Evolutionary conservation across 129 eudicot species (phyloP).

Genomic region (Tagetes erecta): DNA sequence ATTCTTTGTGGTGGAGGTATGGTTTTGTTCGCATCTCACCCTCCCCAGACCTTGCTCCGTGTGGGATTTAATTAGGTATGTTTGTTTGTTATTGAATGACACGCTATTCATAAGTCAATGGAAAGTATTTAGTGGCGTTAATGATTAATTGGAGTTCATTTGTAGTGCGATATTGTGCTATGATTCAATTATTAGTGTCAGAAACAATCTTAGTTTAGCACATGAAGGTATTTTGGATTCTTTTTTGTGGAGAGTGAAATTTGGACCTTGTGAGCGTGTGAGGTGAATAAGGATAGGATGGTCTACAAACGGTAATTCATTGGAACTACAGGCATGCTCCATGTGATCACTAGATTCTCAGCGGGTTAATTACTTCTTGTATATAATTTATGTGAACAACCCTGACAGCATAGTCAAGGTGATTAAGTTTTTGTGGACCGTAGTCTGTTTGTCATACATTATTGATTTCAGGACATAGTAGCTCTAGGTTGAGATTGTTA

Average conservation of each 20-base stretch:
- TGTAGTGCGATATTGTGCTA: background rate
- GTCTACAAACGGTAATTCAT: background rate
- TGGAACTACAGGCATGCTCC: background rate
- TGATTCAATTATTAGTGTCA: conserved; percentile 13
- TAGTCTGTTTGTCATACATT: background rate
- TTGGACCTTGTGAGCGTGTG: background rate
- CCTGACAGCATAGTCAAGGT: conserved; percentile 6
- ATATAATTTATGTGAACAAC: background rate
- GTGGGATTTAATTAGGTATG: no score
- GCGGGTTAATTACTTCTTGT: conserved; percentile 4
- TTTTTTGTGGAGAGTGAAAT: background rate
- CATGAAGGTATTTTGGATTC: background rate
- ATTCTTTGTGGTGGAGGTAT: no score
- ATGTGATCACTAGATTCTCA: background rate
- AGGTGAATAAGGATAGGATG: background rate
- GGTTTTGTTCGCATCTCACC: no score
- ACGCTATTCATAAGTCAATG: no score
- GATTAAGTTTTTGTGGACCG: no score
- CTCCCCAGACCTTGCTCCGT: no score
- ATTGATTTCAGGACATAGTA: no score
- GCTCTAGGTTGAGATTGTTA: no score
- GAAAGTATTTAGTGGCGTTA: no score
- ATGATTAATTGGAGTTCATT: background rate
- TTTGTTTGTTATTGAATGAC: no score
- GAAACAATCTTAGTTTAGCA: background rate